phyloP scores from a whole-genome alignment of 169 alveolate genomes.

The Plasmodium cynomolgi region DNA sequence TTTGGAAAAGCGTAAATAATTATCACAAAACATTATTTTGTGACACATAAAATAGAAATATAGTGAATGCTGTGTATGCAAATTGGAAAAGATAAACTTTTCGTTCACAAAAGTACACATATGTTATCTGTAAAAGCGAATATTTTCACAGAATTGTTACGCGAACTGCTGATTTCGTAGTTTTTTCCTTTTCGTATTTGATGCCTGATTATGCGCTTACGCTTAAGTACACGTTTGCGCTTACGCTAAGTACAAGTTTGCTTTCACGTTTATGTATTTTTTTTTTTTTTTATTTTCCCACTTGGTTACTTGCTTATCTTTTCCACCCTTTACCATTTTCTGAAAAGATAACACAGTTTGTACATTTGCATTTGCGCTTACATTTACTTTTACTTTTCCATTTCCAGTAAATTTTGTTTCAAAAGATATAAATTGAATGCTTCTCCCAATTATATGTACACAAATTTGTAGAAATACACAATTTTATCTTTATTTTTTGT shows the following conservation, averaged over 20 bases:
- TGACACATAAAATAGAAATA: neutral
- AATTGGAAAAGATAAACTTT: conserved; percentile 5
- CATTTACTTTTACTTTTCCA: neutral
- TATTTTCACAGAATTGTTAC: conserved; percentile 15
- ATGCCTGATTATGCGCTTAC: neutral
- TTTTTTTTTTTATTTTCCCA: conserved; percentile 20
- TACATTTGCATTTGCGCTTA: neutral
- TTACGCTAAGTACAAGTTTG: neutral
- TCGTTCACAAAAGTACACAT: neutral
- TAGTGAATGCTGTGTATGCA: neutral
- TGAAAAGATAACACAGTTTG: conserved; percentile 6
- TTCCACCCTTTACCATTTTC: neutral
- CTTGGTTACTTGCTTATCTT: neutral
- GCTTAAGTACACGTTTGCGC: neutral
- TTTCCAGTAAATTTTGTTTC: conserved; percentile 5
- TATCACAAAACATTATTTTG: neutral
- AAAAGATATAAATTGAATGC: neutral
- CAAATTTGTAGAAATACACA: conserved; percentile 19
- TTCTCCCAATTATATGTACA: neutral
- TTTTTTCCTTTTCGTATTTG: conserved; percentile 15
- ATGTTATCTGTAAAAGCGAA: conserved; percentile 9
- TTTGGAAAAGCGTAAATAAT: conserved; percentile 19
- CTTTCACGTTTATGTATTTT: neutral
- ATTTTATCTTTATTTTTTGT: conserved; percentile 8
- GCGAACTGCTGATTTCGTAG: neutral